Evolutionary conservation across 2,329 filamentous ascomycete species (phyloP).

Genomic region (Lasiodiplodia gonubiensis): DNA sequence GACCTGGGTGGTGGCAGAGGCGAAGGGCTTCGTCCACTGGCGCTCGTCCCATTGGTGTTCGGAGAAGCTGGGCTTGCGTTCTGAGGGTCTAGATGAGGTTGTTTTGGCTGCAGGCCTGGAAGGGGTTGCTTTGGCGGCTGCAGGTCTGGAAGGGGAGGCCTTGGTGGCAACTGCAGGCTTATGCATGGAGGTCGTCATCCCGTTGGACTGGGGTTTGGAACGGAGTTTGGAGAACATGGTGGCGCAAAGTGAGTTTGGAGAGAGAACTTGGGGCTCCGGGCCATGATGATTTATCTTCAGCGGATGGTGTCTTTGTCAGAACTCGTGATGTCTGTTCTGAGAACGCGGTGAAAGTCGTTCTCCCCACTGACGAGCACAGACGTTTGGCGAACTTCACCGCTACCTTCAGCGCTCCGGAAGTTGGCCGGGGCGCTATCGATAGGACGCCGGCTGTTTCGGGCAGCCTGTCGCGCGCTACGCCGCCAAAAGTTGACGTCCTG

Average conservation of each 20-base stretch:
- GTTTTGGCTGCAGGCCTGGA: constrained; percentile 7
- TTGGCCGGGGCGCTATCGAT: neutral
- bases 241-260: neutral
- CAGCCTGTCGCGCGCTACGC: constrained; percentile 17
- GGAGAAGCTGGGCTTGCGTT: constrained; percentile 3
- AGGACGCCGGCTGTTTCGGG: constrained; percentile 10
- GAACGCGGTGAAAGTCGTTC: constrained; percentile 14
- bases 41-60: constrained; percentile 26
- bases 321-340: constrained; percentile 2
- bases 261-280: neutral
- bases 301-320: neutral
- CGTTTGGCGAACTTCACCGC: constrained; percentile 21
- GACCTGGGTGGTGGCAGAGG: constrained; percentile 10
- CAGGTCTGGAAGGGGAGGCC: neutral
- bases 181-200: constrained; percentile 7
- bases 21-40: constrained; percentile 23
- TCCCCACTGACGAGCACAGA: constrained; percentile 21
- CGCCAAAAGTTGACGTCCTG: neutral
- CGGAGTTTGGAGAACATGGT: constrained; percentile 20
- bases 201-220: constrained; percentile 3
- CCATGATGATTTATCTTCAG: constrained; percentile 12
- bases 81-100: neutral
- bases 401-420: neutral
- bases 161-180: constrained; percentile 23
- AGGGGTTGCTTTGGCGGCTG: neutral